Evolutionary conservation across 805 yeast species (phyloP).

Genomic region (Priceomyces carsonii): DNA sequence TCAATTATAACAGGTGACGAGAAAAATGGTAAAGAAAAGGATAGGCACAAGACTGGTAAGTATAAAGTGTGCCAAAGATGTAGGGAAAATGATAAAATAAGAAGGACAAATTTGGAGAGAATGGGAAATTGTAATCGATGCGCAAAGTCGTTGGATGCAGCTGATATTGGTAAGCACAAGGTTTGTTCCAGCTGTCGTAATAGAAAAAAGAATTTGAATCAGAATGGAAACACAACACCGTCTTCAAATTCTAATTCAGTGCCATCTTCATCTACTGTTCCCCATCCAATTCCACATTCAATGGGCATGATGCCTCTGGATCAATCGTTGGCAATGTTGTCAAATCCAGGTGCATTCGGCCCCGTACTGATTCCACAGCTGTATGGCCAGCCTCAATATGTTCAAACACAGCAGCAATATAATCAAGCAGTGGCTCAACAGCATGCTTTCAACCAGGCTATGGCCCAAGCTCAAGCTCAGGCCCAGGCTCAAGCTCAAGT

Average conservation of each 20-base stretch:
- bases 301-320: conserved; percentile 10
- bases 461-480: conserved; percentile 16
- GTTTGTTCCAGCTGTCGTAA: conserved; percentile 57
- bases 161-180: conserved; percentile 53
- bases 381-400: conserved; percentile 9
- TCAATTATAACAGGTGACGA: conserved; percentile 34
- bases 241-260: conserved; percentile 5
- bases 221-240: not conserved
- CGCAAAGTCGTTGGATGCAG: conserved; percentile 47
- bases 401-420: conserved; percentile 9
- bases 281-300: conserved; percentile 5
- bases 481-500: conserved; percentile 8
- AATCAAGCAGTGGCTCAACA: conserved; percentile 21
- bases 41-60: conserved; percentile 24
- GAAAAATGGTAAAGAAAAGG: conserved; percentile 16
- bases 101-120: conserved; percentile 57
- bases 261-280: conserved; percentile 4
- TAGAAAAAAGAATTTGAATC: conserved; percentile 45
- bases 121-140: conserved; percentile 66
- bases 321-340: conserved; percentile 9
- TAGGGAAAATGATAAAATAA: conserved; percentile 57
- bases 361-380: conserved; percentile 8
- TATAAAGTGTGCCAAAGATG: conserved; percentile 69
- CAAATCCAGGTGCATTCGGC: conserved; percentile 5
- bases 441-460: conserved; percentile 22